Conservation (phyloP, 2,329 filamentous ascomycete genomes). For the Aspergillus terreus region DNA sequence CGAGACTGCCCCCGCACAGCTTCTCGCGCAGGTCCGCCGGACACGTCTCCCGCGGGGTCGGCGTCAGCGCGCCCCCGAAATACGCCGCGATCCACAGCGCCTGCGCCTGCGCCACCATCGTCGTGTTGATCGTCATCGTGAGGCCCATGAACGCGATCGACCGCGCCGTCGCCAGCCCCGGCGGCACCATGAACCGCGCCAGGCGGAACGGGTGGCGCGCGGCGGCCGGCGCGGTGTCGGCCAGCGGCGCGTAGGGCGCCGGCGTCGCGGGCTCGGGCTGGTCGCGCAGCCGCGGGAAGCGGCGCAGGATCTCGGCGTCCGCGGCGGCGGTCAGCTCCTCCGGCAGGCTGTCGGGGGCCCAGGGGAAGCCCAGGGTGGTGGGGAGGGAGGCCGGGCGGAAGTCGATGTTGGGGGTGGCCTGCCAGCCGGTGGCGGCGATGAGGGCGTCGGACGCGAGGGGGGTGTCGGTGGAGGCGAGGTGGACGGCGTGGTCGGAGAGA, state of each 20-base stretch:
- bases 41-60: constrained; percentile 22
- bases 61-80: constrained; percentile 51
- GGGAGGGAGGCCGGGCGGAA: constrained; percentile 46
- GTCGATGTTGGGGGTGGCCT: constrained; percentile 44
- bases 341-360: constrained; percentile 31
- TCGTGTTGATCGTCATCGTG: constrained; percentile 45
- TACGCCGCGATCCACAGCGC: constrained; percentile 65
- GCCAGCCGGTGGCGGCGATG: constrained; percentile 58
- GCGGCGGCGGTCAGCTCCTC: constrained; percentile 38
- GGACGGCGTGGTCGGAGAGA: constrained; percentile 44
- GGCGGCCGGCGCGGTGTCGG: constrained; percentile 30
- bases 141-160: constrained; percentile 50
- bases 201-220: constrained; percentile 47
- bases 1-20: not conserved
- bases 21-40: constrained; percentile 10
- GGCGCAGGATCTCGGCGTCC: constrained; percentile 49
- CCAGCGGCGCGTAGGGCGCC: constrained; percentile 24
- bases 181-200: constrained; percentile 46
- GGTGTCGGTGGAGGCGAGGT: constrained; percentile 50
- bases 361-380: constrained; percentile 47
- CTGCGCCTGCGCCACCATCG: constrained; percentile 44
- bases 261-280: constrained; percentile 32
- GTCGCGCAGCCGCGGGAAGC: constrained; percentile 48
- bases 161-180: constrained; percentile 38
- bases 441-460: constrained; percentile 50